Base-by-base conservation (phyloP, 345 rosid species). In the Pugionium dolabratum region DNA sequence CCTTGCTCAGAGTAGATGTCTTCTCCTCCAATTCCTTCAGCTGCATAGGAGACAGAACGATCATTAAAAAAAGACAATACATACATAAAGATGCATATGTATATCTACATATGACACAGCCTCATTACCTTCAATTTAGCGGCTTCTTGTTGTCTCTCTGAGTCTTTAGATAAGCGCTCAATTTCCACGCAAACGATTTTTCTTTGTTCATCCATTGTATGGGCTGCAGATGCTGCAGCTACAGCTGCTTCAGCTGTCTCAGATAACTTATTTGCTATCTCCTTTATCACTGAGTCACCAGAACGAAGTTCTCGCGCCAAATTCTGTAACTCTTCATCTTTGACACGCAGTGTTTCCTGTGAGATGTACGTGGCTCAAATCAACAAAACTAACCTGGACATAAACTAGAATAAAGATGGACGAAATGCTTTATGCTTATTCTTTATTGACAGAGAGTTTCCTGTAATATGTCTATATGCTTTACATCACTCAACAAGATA, bases 211-310 rank as follows among this genome's bases (percentile, higher is more conserved):
- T 91, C 97, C 93, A 95, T 89, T 9, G 83, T 72, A 65, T 83
- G 90, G 55, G 97, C 96, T 18, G 99, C 96, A 67, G 89, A 78
- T 51, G 99, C 99, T 5, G 99, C 99, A 75, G 85, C 85, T 79
- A 91, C 96, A 59, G 98, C 97, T 72, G 99, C 98, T 80, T 95
- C 99, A 61, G 99, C 96, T 3, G 99, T 91, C 82, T 89, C 97
- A 31, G 95, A 71, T 40, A 95, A 80, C 75, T 86, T 91, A 25
- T 91, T 95, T 27, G 96, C 99, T 69, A 91, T 84, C 35, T 91
- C 93, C 69, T 79, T 95, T 55, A 95, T 94, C 29, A 82, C 90
- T 63, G 95, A 87, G 80, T 94, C 97, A 35, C 88, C 88, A 45
- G 99, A 89, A 67, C 97, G 96, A 70, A 94, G 67, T 47, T 89